A percentile compares a stretch with the other conserved stretches of the same genome.
These are phyloP conservation scores for Neonectria coccinea DNA, from an alignment of 2,329 filamentous ascomycete genomes.

Conservation along the genomic window DNA sequence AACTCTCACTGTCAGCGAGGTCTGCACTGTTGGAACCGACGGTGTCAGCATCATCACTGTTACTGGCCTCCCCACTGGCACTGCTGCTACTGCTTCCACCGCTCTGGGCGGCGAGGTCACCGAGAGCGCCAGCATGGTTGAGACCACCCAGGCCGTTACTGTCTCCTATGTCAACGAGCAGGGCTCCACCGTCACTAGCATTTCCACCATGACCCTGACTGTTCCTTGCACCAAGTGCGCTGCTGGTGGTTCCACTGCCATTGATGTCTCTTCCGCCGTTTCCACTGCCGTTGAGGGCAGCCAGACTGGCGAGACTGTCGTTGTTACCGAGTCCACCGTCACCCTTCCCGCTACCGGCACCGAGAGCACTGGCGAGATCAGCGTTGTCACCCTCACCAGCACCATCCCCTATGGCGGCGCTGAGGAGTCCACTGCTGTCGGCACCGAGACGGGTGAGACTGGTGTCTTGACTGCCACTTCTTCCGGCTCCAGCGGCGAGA, in stretches of 20 bases:
- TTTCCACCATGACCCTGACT: conserved; percentile 27
- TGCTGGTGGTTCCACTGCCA: conserved; percentile 13
- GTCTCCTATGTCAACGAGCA: conserved; percentile 28
- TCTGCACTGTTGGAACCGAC: conserved; percentile 41
- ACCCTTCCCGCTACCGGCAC: conserved; percentile 10
- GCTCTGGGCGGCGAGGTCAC: conserved; percentile 31
- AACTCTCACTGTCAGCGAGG: conserved; percentile 44
- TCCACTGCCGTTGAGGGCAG: not conserved
- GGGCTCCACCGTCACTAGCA: conserved; percentile 26
- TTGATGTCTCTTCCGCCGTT: not conserved
- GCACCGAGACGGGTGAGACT: conserved; percentile 9
- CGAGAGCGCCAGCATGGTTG: conserved; percentile 29
- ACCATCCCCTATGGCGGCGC: conserved; percentile 33
- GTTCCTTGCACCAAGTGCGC: conserved; percentile 27
- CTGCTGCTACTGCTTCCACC: conserved; percentile 22
- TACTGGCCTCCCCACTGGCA: conserved; percentile 23
- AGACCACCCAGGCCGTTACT: conserved; percentile 31
- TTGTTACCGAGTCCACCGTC: conserved; percentile 1
- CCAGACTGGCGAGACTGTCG: not conserved
- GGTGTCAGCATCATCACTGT: conserved; percentile 38
- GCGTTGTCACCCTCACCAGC: conserved; percentile 27
- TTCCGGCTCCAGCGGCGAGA: conserved; percentile 10
- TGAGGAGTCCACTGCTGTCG: conserved; percentile 30
- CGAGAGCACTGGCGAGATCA: conserved; percentile 17
- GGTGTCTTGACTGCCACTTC: conserved; percentile 4